Conservation (phyloP, 441 rosid species). For the Populus hybrid region DNA sequence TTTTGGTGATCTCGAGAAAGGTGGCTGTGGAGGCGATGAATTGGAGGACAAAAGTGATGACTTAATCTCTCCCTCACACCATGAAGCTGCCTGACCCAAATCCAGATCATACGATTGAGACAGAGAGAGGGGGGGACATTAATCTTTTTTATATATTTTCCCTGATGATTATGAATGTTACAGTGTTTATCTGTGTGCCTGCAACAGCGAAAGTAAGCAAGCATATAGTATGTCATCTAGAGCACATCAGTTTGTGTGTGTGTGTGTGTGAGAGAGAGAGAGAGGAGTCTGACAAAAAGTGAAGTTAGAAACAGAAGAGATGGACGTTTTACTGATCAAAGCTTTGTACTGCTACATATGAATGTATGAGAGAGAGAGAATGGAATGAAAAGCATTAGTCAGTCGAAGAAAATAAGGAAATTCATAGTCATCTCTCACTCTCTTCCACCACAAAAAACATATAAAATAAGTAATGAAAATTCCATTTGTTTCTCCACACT, state of each 20-base stretch:
- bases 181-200: not conserved
- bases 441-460: not conserved
- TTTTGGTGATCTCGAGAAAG: slow-evolving; percentile 35
- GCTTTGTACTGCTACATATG: slow-evolving; percentile 30
- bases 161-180: not conserved
- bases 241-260: not conserved
- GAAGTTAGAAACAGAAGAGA: slow-evolving; percentile 23
- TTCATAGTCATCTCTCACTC: slow-evolving; percentile 21
- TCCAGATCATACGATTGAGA: slow-evolving; percentile 13
- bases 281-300: slow-evolving; percentile 32
- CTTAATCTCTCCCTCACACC: not conserved
- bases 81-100: slow-evolving; percentile 14
- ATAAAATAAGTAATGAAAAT: not conserved
- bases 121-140: not conserved
- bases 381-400: slow-evolving; percentile 21
- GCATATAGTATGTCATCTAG: not conserved
- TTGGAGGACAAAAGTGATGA: slow-evolving; percentile 34
- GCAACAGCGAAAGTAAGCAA: slow-evolving; percentile 10
- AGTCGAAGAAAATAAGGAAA: slow-evolving; percentile 37
- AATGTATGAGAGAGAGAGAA: slow-evolving; percentile 18
- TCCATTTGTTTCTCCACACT: too few relatives aligned
- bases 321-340: slow-evolving; percentile 26
- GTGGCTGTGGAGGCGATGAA: slow-evolving; percentile 32
- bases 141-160: not conserved
- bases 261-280: not conserved